Evolutionary conservation across 768 basidiomycete species (phyloP), one percentile per base, ranked within the genome.

Genomic region (Tulasnella calospora): DNA sequence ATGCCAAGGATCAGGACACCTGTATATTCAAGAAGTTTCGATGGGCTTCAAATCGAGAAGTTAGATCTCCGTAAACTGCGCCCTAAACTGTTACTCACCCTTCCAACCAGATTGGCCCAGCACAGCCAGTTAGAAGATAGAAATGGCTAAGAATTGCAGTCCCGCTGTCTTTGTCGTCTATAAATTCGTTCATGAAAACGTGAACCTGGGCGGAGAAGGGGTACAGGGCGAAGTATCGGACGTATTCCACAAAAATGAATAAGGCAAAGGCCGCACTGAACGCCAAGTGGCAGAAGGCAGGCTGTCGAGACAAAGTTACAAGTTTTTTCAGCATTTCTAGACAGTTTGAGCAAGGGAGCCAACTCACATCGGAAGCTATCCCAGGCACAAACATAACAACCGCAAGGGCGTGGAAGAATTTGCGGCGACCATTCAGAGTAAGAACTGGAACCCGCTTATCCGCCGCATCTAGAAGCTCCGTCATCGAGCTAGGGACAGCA

Each of bases 121-220:
- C 96, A 84, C 97, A 98, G 2, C 98, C 98, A 0, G 95, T 96
- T 75, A 99, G 86, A 69, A 99, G 86, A 85, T 98, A 99, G 83
- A 99, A 99, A 85, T 99, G 98, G 82, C 95, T 96, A 81, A 99
- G 84, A 81, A 99, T 96, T 36, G 96, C 98, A 15, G 96, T 97
- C 3, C 98, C 98, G 73, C 91, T 89, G 84, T 99, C 98, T 85
- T 94, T 94, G 81, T 92, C 89, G 85, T 99, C 98, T 83, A 99
- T 86, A 83, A 99, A 99, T 83, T 99, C 98, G 85, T 93, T 94
- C 90, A 99, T 91, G 85, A 99, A 99, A 77, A 98, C 86, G 85
- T 99, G 98, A 27, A 99, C 90, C 15, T 90, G 87, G 13, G 94
- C 96, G 19, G 96, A 95, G 81, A 98, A 94, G 3, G 98, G 98